Evolutionary conservation across 129 eudicot genomes (phyloP).

Genomic region (Lonicera japonica): DNA sequence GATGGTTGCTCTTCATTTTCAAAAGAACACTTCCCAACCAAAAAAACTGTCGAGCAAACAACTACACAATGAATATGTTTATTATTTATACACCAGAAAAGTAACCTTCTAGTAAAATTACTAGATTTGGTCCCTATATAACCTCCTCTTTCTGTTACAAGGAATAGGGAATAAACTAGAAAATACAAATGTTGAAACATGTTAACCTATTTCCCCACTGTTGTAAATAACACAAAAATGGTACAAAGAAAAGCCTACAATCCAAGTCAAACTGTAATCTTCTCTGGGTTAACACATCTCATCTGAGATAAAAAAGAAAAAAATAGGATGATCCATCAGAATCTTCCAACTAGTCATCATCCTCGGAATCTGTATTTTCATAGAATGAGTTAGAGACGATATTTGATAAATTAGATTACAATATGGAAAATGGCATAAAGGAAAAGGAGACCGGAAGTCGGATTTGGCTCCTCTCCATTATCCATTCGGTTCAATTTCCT

Average conservation of each 20-base stretch:
- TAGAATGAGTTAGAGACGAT: too few species aligned
- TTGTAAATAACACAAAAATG: background rate
- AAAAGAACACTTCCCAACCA: too few species aligned
- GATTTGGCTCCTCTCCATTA: too few species aligned
- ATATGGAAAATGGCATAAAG: too few species aligned
- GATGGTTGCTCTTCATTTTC: too few species aligned
- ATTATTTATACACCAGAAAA: slow-evolving; percentile 13
- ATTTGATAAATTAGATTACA: too few species aligned
- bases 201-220: background rate
- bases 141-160: background rate
- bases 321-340: background rate
- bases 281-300: too few species aligned
- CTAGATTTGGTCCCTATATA: slow-evolving; percentile 12
- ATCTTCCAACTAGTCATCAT: slow-evolving; percentile 63
- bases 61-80: slow-evolving; percentile 5
- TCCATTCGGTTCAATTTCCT: too few species aligned
- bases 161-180: background rate
- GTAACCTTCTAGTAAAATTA: background rate
- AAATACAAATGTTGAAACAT: background rate
- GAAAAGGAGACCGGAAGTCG: too few species aligned
- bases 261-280: background rate
- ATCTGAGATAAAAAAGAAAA: too few species aligned
- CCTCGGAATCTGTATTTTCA: slow-evolving; percentile 61
- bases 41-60: background rate
- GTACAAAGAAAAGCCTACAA: slow-evolving; percentile 3